These are phyloP conservation scores for Ceratocystis cacaofunesta DNA, from an alignment of 2,329 filamentous ascomycete species.

Conservation along the genomic window DNA sequence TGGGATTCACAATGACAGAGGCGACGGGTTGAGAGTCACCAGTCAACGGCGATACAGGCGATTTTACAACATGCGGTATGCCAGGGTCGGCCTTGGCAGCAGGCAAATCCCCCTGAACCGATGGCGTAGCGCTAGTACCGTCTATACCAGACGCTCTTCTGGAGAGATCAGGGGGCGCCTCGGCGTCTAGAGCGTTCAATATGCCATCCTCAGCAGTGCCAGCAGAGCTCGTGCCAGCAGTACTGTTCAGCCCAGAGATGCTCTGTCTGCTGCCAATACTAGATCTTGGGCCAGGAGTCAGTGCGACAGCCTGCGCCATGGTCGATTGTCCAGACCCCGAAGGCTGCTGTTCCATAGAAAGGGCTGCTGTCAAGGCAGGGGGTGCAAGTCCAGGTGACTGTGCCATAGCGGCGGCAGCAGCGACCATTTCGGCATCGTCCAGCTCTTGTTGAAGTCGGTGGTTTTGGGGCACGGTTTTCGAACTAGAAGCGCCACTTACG, in stretches of 20 bases:
- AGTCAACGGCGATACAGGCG: slow-evolving; percentile 22
- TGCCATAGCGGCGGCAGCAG: slow-evolving; percentile 23
- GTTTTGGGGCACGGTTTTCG: slow-evolving; percentile 10
- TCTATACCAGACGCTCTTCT: slow-evolving; percentile 6
- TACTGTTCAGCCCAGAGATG: not conserved
- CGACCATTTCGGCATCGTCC: slow-evolving; percentile 29
- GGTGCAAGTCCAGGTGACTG: slow-evolving; percentile 17
- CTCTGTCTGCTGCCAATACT: slow-evolving; percentile 12
- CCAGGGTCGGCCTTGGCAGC: not conserved
- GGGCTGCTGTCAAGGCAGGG: slow-evolving; percentile 24
- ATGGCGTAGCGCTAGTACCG: not conserved
- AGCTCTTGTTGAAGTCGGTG: slow-evolving; percentile 25
- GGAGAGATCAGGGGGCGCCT: not conserved
- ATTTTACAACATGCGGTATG: slow-evolving; percentile 25
- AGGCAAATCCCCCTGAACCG: not conserved
- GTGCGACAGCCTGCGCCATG: slow-evolving; percentile 9
- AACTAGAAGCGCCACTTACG: slow-evolving; percentile 43
- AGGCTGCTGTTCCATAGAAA: slow-evolving; percentile 25
- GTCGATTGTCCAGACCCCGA: slow-evolving; percentile 16
- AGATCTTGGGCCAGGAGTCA: slow-evolving; percentile 12
- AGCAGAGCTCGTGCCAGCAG: not conserved
- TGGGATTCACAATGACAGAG: slow-evolving; percentile 16
- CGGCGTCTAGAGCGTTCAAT: not conserved
- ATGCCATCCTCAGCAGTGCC: not conserved
- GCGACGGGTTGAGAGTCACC: not conserved